A percentile compares a stretch with the other conserved stretches of the same genome.
phyloP scores from a whole-genome alignment of 1,284 basidiomycete species.

The Puccinia coronata region DNA sequence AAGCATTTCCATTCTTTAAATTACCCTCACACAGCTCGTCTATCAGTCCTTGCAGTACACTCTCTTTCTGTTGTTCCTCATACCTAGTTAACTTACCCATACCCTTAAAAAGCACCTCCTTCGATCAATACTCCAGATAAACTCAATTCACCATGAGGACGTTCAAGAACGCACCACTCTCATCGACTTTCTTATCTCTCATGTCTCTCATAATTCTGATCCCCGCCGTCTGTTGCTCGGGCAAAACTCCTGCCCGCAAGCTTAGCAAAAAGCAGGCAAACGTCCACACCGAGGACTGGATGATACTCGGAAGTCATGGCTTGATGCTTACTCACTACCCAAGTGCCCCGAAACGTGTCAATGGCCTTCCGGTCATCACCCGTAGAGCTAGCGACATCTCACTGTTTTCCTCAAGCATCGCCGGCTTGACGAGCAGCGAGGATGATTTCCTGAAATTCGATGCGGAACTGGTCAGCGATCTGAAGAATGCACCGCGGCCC shows the following conservation, averaged over 20 bases:
- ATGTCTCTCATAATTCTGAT: background rate
- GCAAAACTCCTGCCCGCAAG: background rate
- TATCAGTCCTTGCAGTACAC: no score
- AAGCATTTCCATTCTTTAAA: background rate
- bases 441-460: slow-evolving; percentile 7
- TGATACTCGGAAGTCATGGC: slow-evolving; percentile 29
- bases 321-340: slow-evolving; percentile 27
- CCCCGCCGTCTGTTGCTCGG: slow-evolving; percentile 2
- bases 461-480: background rate
- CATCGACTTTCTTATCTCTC: slow-evolving; percentile 8
- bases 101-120: background rate
- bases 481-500: background rate
- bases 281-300: slow-evolving; percentile 7
- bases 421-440: slow-evolving; percentile 15
- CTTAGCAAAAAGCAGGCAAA: background rate
- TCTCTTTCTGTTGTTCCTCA: no score
- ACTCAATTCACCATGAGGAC: background rate
- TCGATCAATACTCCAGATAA: slow-evolving; percentile 1
- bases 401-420: slow-evolving; percentile 1
- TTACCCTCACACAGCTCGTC: no score
- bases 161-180: background rate
- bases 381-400: slow-evolving; percentile 1
- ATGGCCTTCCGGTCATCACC: background rate
- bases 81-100: no score
- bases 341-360: background rate